A percentile compares a stretch with the other conserved stretches of the same genome.
Evolutionary conservation across 75 land plant genomes (phyloP).

Genomic region (Larix kaempferi): DNA sequence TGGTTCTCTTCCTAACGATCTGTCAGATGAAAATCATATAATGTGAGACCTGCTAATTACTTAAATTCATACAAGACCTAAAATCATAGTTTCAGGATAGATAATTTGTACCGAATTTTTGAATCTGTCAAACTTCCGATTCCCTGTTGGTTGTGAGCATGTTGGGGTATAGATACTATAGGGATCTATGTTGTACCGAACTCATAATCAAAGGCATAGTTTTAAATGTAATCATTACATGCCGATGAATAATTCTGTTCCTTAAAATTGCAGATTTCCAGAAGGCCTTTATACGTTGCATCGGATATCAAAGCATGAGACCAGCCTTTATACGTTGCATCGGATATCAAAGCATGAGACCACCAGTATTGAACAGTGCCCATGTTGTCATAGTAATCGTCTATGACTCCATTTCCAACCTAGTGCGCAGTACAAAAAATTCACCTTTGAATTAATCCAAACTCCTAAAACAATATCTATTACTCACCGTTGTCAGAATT

Average conservation of each 20-base stretch:
- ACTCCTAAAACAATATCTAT: too few species aligned
- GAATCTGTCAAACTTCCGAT: background rate
- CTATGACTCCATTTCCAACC: constrained; percentile 89
- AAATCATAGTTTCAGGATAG: background rate
- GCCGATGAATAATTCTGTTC: constrained; percentile 38
- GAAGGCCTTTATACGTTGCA: too few species aligned
- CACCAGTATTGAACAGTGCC: constrained; percentile 92
- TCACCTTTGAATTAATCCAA: too few species aligned
- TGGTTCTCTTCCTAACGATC: too few species aligned
- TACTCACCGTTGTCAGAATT: too few species aligned
- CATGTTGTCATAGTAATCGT: constrained; percentile 73
- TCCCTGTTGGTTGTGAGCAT: constrained; percentile 27
- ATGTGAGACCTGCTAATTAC: background rate
- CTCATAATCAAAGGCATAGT: constrained; percentile 36
- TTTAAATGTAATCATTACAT: constrained; percentile 29
- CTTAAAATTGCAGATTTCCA: constrained; percentile 35
- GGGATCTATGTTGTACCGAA: constrained; percentile 73
- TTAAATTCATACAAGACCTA: too few species aligned
- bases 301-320: too few species aligned
- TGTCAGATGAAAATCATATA: background rate
- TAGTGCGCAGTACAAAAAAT: too few species aligned
- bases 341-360: constrained; percentile 84
- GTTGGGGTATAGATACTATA: constrained; percentile 76
- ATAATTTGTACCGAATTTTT: too few species aligned
- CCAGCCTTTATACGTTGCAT: constrained; percentile 43